These are phyloP conservation scores for Amoeboaphelidium protococcarum DNA, from an alignment of 371 early-diverging fungal genomes.

Conservation along the genomic window DNA sequence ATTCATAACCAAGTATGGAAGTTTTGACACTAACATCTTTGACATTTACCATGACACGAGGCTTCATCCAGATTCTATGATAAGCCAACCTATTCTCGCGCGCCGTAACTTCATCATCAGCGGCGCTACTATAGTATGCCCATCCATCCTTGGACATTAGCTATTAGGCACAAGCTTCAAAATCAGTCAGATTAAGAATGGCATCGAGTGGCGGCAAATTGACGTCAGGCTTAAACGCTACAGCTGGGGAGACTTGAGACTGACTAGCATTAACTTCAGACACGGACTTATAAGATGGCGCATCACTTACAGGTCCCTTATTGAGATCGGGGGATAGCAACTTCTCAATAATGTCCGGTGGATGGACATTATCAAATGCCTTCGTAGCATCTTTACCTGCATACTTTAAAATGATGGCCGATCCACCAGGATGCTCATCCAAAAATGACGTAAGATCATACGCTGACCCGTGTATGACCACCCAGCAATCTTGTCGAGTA, in stretches of 20 bases:
- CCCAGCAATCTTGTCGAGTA: slow-evolving; percentile 15
- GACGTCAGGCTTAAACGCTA: too few relatives aligned
- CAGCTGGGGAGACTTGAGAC: too few relatives aligned
- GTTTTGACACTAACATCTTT: too few relatives aligned
- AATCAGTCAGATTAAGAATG: slow-evolving; percentile 41
- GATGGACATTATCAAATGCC: slow-evolving; percentile 18
- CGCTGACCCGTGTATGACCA: slow-evolving; percentile 16
- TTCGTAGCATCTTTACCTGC: slow-evolving; percentile 21
- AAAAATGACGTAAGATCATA: slow-evolving; percentile 23
- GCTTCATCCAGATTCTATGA: slow-evolving; percentile 32
- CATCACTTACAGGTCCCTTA: slow-evolving; percentile 20
- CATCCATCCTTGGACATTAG: background rate
- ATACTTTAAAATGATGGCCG: slow-evolving; percentile 14
- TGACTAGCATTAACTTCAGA: slow-evolving; percentile 4
- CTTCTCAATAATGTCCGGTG: slow-evolving; percentile 25
- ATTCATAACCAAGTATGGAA: background rate
- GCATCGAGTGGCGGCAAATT: slow-evolving; percentile 27
- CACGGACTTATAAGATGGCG: slow-evolving; percentile 5
- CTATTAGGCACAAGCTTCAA: slow-evolving; percentile 17
- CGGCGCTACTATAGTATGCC: slow-evolving; percentile 54
- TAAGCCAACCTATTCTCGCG: slow-evolving; percentile 44
- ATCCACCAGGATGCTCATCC: slow-evolving; percentile 22
- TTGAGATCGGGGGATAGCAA: slow-evolving; percentile 22
- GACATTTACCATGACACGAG: slow-evolving; percentile 18
- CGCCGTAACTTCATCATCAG: slow-evolving; percentile 57